A percentile compares a stretch with the other conserved stretches of the same genome.
These are phyloP conservation scores for Alternaria novae-zelandiae DNA, from an alignment of 2,329 filamentous ascomycete genomes.

Conservation along the genomic window DNA sequence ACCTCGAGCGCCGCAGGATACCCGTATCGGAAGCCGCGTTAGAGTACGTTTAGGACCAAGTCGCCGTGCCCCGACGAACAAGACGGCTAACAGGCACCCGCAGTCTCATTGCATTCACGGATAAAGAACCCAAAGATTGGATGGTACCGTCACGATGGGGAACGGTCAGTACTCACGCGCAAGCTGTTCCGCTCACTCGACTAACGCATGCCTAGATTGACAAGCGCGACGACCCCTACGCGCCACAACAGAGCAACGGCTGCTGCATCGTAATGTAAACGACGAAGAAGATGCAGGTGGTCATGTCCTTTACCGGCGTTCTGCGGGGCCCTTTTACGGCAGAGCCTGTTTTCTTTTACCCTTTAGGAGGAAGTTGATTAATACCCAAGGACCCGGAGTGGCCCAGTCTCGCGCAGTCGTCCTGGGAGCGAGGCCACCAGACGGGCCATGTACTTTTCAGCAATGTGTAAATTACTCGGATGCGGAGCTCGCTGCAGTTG, in stretches of 20 bases:
- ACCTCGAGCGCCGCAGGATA: slow-evolving; percentile 92
- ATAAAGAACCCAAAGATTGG: slow-evolving; percentile 91
- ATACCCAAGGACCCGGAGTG: slow-evolving; percentile 39
- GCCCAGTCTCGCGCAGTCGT: slow-evolving; percentile 29
- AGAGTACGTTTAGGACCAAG: slow-evolving; percentile 47
- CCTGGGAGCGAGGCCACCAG: slow-evolving; percentile 37
- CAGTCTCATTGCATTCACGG: slow-evolving; percentile 97
- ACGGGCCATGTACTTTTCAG: slow-evolving; percentile 47
- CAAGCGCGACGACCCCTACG: slow-evolving; percentile 97
- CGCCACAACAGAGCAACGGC: slow-evolving; percentile 87
- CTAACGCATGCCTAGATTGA: slow-evolving; percentile 67
- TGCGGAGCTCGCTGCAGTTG: slow-evolving; percentile 36
- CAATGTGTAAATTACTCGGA: slow-evolving; percentile 50
- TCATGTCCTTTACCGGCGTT: slow-evolving; percentile 49
- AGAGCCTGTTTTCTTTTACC: slow-evolving; percentile 44
- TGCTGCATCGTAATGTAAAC: slow-evolving; percentile 94
- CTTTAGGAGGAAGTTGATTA: slow-evolving; percentile 42
- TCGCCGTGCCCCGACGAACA: background rate
- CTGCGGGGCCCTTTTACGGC: slow-evolving; percentile 46
- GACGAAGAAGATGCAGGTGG: slow-evolving; percentile 36
- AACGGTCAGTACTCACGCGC: slow-evolving; percentile 58
- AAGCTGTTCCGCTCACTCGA: background rate
- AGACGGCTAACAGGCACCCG: slow-evolving; percentile 29
- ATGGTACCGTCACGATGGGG: slow-evolving; percentile 99
- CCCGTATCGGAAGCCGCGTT: slow-evolving; percentile 89